A percentile compares a stretch with the other conserved stretches of the same genome.
Conservation (phyloP, 495 filamentous ascomycete genomes). For the Lepraria neglecta region DNA sequence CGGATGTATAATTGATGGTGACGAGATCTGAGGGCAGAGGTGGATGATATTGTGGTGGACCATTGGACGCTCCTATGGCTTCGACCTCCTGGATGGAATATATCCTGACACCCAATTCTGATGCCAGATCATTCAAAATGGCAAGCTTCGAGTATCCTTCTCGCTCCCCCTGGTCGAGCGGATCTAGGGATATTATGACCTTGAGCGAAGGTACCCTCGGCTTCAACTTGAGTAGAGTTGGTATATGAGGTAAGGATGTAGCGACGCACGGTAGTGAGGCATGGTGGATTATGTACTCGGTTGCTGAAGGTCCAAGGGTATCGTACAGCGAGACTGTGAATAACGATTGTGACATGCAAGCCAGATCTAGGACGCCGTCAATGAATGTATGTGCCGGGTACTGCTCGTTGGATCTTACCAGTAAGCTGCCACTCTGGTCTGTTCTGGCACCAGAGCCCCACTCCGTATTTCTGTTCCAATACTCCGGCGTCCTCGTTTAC, state of each 20-base stretch:
- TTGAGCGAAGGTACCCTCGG: conserved; percentile 71
- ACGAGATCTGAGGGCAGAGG: conserved; percentile 71
- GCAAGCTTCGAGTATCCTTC: conserved; percentile 71
- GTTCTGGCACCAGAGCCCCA: conserved; percentile 95
- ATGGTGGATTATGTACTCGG: conserved; percentile 95
- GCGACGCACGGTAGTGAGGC: conserved; percentile 67
- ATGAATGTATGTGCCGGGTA: background rate
- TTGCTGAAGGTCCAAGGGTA: conserved; percentile 81
- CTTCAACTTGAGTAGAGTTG: conserved; percentile 78
- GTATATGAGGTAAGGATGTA: conserved; percentile 77
- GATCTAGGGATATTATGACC: conserved; percentile 81
- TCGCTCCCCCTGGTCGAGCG: conserved; percentile 74
- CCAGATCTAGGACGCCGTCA: conserved; percentile 57
- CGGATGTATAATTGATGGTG: conserved; percentile 97
- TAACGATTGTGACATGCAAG: conserved; percentile 79
- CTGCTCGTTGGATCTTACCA: conserved; percentile 42
- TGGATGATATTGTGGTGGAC: conserved; percentile 56
- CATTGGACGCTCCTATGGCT: conserved; percentile 61
- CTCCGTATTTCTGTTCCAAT: conserved; percentile 62
- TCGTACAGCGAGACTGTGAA: conserved; percentile 95
- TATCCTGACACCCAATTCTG: conserved; percentile 64
- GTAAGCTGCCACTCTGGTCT: conserved; percentile 96
- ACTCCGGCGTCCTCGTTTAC: conserved; percentile 67
- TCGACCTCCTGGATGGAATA: conserved; percentile 74
- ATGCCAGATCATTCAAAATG: conserved; percentile 66